Percentiles rank a stretch among this genome's conserved stretches.
phyloP scores from a whole-genome alignment of 805 yeast genomes.

The Candida palmyrensis region DNA sequence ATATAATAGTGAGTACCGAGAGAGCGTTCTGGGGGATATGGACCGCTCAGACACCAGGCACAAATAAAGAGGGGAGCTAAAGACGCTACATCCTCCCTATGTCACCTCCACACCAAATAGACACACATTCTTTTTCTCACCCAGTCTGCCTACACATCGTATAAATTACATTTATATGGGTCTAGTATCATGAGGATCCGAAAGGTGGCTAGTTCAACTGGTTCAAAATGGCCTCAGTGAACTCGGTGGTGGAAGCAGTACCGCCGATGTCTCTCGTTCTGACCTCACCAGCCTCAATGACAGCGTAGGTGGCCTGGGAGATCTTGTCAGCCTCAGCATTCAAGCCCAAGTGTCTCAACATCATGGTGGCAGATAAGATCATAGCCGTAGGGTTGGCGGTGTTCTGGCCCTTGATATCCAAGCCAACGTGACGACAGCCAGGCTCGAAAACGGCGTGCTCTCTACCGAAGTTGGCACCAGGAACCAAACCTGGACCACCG shows the following conservation, averaged over 20 bases:
- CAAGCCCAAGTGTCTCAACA: conserved; percentile 93
- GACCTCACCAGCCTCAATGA: conserved; percentile 79
- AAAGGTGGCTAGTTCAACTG: conserved; percentile 41
- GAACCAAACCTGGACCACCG: conserved; percentile 98
- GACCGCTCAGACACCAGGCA: too few relatives aligned
- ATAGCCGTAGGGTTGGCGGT: conserved; percentile 98
- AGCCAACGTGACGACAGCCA: conserved; percentile 99
- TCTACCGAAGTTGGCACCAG: conserved; percentile 98
- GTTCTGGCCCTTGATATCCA: conserved; percentile 91
- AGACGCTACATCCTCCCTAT: too few relatives aligned
- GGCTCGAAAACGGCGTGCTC: conserved; percentile 98
- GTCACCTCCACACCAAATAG: neutral
- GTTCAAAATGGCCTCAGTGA: conserved; percentile 83
- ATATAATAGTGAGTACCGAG: too few relatives aligned
- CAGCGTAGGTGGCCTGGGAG: conserved; percentile 83
- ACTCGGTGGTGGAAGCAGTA: conserved; percentile 80
- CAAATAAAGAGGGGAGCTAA: too few relatives aligned
- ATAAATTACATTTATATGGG: neutral
- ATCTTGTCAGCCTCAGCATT: conserved; percentile 81
- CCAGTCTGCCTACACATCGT: neutral
- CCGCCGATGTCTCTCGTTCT: conserved; percentile 95
- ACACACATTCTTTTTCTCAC: neutral
- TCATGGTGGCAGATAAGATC: conserved; percentile 84
- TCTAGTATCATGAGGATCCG: neutral
- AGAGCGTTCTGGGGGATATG: too few relatives aligned